Evolutionary conservation across 306 rosid genomes (phyloP).

Genomic region (Quercus engelmannii): DNA sequence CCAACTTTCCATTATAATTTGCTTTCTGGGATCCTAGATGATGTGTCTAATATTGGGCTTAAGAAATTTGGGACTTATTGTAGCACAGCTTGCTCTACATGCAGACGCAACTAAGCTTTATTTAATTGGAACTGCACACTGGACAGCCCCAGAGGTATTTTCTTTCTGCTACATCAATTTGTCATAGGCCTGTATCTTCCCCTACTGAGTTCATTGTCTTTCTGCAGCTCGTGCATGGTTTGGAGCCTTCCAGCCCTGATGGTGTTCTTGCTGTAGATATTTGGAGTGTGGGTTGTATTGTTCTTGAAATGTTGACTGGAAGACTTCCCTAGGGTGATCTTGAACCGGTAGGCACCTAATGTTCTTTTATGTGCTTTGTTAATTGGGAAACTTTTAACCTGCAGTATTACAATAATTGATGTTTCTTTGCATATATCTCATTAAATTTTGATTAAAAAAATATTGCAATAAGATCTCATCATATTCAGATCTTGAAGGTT

Average conservation of each 20-base stretch:
- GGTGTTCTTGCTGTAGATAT: slow-evolving; percentile 83
- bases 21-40: background rate
- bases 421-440: background rate
- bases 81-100: slow-evolving; percentile 70
- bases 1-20: background rate
- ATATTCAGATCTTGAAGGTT: too few species aligned
- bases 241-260: slow-evolving; percentile 64
- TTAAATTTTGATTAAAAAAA: too few species aligned
- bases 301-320: slow-evolving; percentile 74
- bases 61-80: slow-evolving; percentile 19
- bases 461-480: too few species aligned
- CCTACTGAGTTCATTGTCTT: slow-evolving; percentile 19
- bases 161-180: too few species aligned
- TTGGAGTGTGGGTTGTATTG: slow-evolving; percentile 97
- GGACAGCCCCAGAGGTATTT: slow-evolving; percentile 99
- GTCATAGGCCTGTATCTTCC: background rate
- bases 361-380: background rate
- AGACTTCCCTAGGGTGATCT: slow-evolving; percentile 30
- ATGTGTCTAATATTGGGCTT: background rate
- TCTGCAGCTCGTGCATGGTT: slow-evolving; percentile 71
- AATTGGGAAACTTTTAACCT: background rate
- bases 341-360: slow-evolving; percentile 67
- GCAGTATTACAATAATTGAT: background rate
- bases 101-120: slow-evolving; percentile 51
- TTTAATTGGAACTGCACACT: slow-evolving; percentile 88